Base-by-base conservation (phyloP, 2,329 filamentous ascomycete genomes). In the Stachybotrys chartarum region DNA sequence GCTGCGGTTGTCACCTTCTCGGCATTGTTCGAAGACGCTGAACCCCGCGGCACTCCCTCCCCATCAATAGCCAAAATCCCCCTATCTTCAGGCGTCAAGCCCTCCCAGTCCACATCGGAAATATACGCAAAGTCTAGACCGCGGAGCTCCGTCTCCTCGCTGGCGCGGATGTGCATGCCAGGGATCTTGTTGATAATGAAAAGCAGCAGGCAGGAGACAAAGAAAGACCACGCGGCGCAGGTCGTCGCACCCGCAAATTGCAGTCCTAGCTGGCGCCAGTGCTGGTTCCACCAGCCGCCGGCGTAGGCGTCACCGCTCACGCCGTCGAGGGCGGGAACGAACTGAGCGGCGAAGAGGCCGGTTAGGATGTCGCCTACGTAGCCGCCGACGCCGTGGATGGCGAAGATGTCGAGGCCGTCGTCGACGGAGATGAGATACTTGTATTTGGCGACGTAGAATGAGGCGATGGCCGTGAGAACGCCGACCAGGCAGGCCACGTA, bases 321-420 rank as follows among this genome's bases (percentile, higher is more conserved):
- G 1, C 80, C 81, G 45, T 84, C 81, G 14, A 83, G 73, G 7
- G 75, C 74, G 2, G 76, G 75, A 2, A 83, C 75, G 63, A 66
- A 68, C 12, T 66, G 59, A 5, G 79, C 75, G 0, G 82, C 81
- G 53, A 84, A 84, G 32, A 84, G 70, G 3, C 82, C 81, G 0
- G 81, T 84, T 17, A 84, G 63, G 51, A 84, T 72, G 39, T 79
- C 76, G 16, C 81, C 82, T 1, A 84, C 74, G 58, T 79, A 75
- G 11, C 82, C 82, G n/a, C 81, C 81, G 2, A 84, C 69, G 17
- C 81, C 81, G 61, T 85, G 82, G 31, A 84, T 76, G 32, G 79
- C 79, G 57, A 83, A 84, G 52, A 84, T 81, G 56, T 84, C 81
- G 53, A 84, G 73, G 3, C 80, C 79, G 50, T 84, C 81, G 56